Evolutionary conservation across 2,329 filamentous ascomycete genomes (phyloP).

Genomic region (Aureobasidium sp.): DNA sequence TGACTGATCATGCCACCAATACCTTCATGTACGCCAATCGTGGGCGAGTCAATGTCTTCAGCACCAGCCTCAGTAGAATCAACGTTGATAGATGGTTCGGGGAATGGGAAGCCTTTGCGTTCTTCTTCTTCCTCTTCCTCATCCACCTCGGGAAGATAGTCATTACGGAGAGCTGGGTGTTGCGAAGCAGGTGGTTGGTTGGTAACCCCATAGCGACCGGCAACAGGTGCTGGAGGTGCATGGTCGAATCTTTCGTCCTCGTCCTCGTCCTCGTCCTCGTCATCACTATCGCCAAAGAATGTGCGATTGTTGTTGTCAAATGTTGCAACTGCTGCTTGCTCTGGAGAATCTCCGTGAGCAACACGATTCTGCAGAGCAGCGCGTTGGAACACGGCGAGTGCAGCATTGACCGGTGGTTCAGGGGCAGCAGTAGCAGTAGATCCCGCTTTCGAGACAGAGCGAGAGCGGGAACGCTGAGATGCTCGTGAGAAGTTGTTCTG

Average conservation of each 20-base stretch:
- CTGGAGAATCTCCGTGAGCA: conserved; percentile 7
- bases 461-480: conserved; percentile 11
- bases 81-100: conserved; percentile 1
- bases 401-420: conserved; percentile 13
- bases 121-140: conserved; percentile 23
- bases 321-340: background rate
- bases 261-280: conserved; percentile 27
- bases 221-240: conserved; percentile 11
- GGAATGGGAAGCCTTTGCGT: conserved; percentile 4
- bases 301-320: conserved; percentile 25
- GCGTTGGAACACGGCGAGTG: conserved; percentile 39
- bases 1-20: conserved; percentile 45
- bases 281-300: conserved; percentile 32
- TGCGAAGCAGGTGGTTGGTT: conserved; percentile 26
- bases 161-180: conserved; percentile 24
- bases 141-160: conserved; percentile 20
- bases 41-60: conserved; percentile 62
- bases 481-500: background rate
- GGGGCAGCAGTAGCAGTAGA: background rate
- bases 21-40: conserved; percentile 59
- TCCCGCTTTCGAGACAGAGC: background rate
- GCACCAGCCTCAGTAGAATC: conserved; percentile 13
- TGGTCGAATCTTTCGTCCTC: conserved; percentile 15
- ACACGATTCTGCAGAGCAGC: conserved; percentile 32
- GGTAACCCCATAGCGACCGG: conserved; percentile 23